Percentiles rank a stretch among this genome's conserved stretches.
Conservation (phyloP, 1,284 basidiomycete genomes). For the Coriolopsis trogii region DNA sequence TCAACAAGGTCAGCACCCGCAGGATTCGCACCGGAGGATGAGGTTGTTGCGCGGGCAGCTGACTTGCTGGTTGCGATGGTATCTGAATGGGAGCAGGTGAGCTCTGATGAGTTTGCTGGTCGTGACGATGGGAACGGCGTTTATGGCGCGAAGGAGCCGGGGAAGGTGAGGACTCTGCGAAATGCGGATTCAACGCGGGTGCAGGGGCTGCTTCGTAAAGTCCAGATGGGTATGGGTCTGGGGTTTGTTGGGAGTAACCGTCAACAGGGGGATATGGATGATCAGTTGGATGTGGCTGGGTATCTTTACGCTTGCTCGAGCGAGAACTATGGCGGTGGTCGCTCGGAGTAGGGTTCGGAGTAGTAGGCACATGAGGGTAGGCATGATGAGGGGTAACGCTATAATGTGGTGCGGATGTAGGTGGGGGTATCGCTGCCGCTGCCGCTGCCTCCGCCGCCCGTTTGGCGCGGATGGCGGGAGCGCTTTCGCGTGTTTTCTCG, state of each 20-base stretch:
- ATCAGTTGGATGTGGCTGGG: slow-evolving; percentile 8
- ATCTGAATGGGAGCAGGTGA: neutral
- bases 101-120: neutral
- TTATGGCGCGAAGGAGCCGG: slow-evolving; percentile 9
- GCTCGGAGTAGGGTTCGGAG: neutral
- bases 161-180: slow-evolving; percentile 5
- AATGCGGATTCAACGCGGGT: slow-evolving; percentile 6
- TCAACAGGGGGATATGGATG: slow-evolving; percentile 6
- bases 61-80: neutral
- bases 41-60: neutral
- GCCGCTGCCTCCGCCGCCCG: neutral
- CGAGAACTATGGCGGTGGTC: neutral
- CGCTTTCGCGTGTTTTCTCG: slow-evolving; percentile 29
- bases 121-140: slow-evolving; percentile 14
- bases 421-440: neutral
- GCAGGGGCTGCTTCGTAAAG: neutral
- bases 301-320: slow-evolving; percentile 13
- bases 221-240: neutral
- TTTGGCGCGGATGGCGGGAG: slow-evolving; percentile 19
- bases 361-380: neutral
- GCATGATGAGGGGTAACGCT: neutral
- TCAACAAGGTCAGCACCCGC: slow-evolving; percentile 64
- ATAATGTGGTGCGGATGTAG: neutral
- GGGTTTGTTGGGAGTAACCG: slow-evolving; percentile 3
- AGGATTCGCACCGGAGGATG: slow-evolving; percentile 12